Evolutionary conservation across 78 protist species (phyloP).

Genomic region (Anaeramoeba ignava): DNA sequence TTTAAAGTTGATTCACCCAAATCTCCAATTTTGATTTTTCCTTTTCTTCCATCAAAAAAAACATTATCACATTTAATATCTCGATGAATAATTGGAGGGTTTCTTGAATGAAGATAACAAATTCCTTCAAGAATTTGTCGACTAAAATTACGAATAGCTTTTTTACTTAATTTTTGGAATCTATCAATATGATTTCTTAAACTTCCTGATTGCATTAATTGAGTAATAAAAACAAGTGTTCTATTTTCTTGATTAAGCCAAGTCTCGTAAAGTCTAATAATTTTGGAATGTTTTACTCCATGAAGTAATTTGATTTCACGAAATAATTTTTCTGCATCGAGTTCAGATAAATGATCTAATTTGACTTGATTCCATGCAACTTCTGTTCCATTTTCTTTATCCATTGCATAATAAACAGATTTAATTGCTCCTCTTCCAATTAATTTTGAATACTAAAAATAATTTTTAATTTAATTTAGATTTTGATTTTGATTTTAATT

Average conservation of each 20-base stretch:
- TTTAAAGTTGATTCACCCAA: slow-evolving; percentile 82
- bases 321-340: not conserved
- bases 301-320: slow-evolving; percentile 27
- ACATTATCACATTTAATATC: slow-evolving; percentile 9
- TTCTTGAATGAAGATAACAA: slow-evolving; percentile 6
- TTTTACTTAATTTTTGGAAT: too few relatives aligned
- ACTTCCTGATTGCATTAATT: slow-evolving; percentile 74
- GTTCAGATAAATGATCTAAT: not conserved
- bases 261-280: slow-evolving; percentile 30
- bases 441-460: too few relatives aligned
- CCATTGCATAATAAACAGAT: too few relatives aligned
- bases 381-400: slow-evolving; percentile 52
- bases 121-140: slow-evolving; percentile 16
- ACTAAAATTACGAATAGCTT: slow-evolving; percentile 31
- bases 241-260: slow-evolving; percentile 38
- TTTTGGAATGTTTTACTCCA: slow-evolving; percentile 40
- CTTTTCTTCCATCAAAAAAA: slow-evolving; percentile 43
- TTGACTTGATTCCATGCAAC: slow-evolving; percentile 76
- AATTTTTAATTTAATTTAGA: too few relatives aligned
- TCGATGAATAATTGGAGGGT: slow-evolving; percentile 20
- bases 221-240: slow-evolving; percentile 70
- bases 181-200: too few relatives aligned
- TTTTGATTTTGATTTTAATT: too few relatives aligned
- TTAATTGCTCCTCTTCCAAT: too few relatives aligned
- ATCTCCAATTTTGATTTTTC: slow-evolving; percentile 80